Evolutionary conservation across 1,284 basidiomycete species (phyloP), one percentile per base, ranked within the genome.

Genomic region (Sanguinoderma infundibulare): DNA sequence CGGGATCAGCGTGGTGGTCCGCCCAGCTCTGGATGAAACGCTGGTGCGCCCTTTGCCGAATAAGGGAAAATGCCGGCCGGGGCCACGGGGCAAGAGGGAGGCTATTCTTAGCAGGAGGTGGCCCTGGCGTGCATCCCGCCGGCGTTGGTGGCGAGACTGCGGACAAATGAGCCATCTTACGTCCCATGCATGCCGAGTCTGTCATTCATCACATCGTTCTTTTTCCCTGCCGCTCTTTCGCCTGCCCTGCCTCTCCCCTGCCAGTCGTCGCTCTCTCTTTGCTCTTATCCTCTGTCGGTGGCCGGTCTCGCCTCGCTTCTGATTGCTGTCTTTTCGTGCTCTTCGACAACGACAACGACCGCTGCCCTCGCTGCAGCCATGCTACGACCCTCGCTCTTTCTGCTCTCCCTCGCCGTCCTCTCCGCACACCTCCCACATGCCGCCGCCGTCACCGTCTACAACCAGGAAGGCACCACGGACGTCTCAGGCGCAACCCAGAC

Each of bases 391-490:
- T 46, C 65, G 46, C 57, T 66, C 65, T 32, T 64, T 64, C 52
- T 66, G 52, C 53, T 66, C 32, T 60, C 57, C 40, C 55, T 66
- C n/a, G 60, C 62, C 12, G 55, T 28, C 28, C 17, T 58, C 36
- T 66, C 51, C 47, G 47, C 65, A 9, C 38, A 53, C 47, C 58
- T 51, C 4, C 30, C 26, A 3, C 51, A 39, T 28, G 53, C 32
- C 28, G 28, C 47, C 40, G 67, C 69, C 22, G 64, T 69, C 20
- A 69, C 68, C 15, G 42, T 69, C 58, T 69, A 69, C 46, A 65
- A 65, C 54, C 61, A 65, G 51, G 55, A 66, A 42, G 68, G 68
- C 55, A 56, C 66, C 36, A 64, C 64, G 40, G 53, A 54, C 30
- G 58, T 63, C 17, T 55, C 64, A 14, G 65, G 56, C 17, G 40